Evolutionary conservation across 2,329 filamentous ascomycete species (phyloP).

Genomic region (Phialocephala subalpina): DNA sequence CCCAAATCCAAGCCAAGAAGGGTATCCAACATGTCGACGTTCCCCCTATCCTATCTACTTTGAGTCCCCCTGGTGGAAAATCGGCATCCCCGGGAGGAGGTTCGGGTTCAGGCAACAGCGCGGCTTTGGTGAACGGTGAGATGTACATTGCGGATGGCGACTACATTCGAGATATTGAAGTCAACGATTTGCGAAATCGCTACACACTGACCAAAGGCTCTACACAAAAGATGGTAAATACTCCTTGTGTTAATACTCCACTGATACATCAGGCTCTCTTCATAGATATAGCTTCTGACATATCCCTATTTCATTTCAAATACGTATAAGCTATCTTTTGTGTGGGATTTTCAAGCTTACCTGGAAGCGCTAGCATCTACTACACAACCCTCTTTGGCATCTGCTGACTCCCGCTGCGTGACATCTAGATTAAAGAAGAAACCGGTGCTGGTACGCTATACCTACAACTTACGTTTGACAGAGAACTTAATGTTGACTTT

Average conservation of each 20-base stretch:
- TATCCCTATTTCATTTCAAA: conserved; percentile 33
- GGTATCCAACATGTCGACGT: conserved; percentile 91
- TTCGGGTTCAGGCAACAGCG: conserved; percentile 47
- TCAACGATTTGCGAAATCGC: conserved; percentile 96
- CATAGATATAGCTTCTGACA: conserved; percentile 44
- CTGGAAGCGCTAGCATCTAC: conserved; percentile 68
- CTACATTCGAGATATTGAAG: conserved; percentile 98
- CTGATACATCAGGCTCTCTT: conserved; percentile 65
- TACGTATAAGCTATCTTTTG: conserved; percentile 48
- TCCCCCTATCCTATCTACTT: conserved; percentile 72
- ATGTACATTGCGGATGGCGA: conserved; percentile 97
- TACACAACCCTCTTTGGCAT: conserved; percentile 77
- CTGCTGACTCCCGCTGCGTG: conserved; percentile 92
- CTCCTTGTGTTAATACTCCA: conserved; percentile 68
- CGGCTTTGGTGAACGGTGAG: conserved; percentile 74
- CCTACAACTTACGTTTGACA: conserved; percentile 51
- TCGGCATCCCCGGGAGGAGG: conserved; percentile 40
- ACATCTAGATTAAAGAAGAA: conserved; percentile 98
- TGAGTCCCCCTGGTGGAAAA: conserved; percentile 36
- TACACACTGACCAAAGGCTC: conserved; percentile 97
- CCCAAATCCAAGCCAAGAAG: conserved; percentile 84
- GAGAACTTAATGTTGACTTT: conserved; percentile 61
- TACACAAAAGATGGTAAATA: conserved; percentile 99
- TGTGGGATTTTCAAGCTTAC: conserved; percentile 76
- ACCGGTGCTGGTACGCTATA: conserved; percentile 97